phyloP scores from a whole-genome alignment of 169 alveolate genomes.

The Amoebophrya sp. region DNA sequence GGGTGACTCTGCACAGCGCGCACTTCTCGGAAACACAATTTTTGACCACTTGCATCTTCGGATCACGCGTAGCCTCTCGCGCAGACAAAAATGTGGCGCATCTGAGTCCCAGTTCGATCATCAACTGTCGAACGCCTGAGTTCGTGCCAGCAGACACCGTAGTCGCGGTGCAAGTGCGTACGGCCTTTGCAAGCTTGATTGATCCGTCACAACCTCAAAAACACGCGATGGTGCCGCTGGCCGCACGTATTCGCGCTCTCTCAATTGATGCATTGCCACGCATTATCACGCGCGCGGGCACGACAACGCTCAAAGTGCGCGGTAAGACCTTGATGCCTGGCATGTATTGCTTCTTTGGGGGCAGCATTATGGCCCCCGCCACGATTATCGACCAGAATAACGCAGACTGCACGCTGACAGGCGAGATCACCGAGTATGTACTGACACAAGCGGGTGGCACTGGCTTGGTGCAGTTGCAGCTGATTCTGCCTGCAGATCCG shows the following conservation, averaged over 20 bases:
- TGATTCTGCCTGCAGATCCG: neutral
- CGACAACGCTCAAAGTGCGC: neutral
- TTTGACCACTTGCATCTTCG: neutral
- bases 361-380: neutral
- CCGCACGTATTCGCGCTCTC: neutral
- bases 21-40: neutral
- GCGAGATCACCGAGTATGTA: neutral
- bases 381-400: neutral
- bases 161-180: neutral
- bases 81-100: neutral
- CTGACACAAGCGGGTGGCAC: neutral
- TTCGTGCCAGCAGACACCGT: neutral
- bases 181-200: neutral
- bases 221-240: slow-evolving; percentile 13
- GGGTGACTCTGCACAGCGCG: neutral
- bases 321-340: neutral
- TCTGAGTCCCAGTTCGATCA: neutral
- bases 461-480: neutral
- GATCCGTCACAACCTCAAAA: neutral
- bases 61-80: neutral
- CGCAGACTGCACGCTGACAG: slow-evolving; percentile 21
- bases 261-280: neutral
- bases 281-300: neutral
- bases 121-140: slow-evolving; percentile 7
- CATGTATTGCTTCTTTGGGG: neutral